Percentiles rank a stretch among this genome's conserved stretches.
Conservation (phyloP, 768 basidiomycete species). For the Suillus ampliporus region DNA sequence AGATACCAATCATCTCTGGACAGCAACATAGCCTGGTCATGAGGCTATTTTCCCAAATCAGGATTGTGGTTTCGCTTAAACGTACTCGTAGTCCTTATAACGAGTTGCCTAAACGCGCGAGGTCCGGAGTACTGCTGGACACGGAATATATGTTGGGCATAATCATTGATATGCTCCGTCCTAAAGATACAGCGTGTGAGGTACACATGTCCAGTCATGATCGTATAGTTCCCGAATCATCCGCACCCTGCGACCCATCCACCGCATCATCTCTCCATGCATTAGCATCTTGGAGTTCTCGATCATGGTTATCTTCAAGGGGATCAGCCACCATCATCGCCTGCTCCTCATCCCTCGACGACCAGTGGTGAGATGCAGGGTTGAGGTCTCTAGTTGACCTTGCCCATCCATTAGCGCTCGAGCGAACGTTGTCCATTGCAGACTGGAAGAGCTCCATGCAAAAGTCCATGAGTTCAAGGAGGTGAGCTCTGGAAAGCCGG, state of each 20-base stretch:
- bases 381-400: slow-evolving; percentile 21
- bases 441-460: slow-evolving; percentile 25
- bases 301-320: slow-evolving; percentile 25
- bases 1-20: slow-evolving; percentile 3
- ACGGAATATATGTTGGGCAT: neutral
- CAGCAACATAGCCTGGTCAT: neutral
- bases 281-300: slow-evolving; percentile 3
- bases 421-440: slow-evolving; percentile 16
- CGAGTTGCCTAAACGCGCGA: neutral
- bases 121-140: neutral
- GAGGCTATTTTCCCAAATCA: neutral
- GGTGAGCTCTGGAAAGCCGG: slow-evolving; percentile 49
- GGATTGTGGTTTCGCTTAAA: neutral
- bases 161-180: neutral
- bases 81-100: neutral
- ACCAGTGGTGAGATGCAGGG: slow-evolving; percentile 36
- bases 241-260: neutral
- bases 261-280: neutral
- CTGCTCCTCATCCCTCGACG: slow-evolving; percentile 37
- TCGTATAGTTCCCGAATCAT: neutral
- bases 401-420: slow-evolving; percentile 24
- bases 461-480: slow-evolving; percentile 27
- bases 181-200: slow-evolving; percentile 9
- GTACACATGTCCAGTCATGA: slow-evolving; percentile 3
- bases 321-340: slow-evolving; percentile 30